Evolutionary conservation across 331 rosid species (phyloP).

Genomic region (Quercus phellos): DNA sequence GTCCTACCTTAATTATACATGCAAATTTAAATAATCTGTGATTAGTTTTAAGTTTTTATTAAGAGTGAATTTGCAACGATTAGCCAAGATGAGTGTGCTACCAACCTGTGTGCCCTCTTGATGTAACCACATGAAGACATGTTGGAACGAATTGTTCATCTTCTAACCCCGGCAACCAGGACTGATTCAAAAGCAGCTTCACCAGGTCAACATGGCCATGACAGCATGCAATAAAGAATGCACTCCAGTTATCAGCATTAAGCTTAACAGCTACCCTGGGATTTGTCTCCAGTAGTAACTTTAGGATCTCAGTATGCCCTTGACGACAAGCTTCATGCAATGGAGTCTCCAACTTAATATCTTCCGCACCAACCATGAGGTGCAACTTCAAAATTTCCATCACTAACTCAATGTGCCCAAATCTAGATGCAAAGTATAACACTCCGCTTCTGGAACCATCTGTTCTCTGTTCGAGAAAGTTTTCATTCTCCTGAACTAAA

Average conservation of each 20-base stretch:
- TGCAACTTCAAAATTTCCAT: slow-evolving; percentile 32
- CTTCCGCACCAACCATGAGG: slow-evolving; percentile 54
- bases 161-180: slow-evolving; percentile 25
- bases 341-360: slow-evolving; percentile 47
- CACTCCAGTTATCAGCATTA: slow-evolving; percentile 28
- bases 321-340: slow-evolving; percentile 54
- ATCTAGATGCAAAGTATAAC: slow-evolving; percentile 52
- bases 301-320: slow-evolving; percentile 36
- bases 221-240: slow-evolving; percentile 51
- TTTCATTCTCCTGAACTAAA: slow-evolving; percentile 34
- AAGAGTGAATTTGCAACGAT: not conserved
- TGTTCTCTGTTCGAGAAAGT: slow-evolving; percentile 32
- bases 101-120: slow-evolving; percentile 58
- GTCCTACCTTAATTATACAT: too few relatives aligned
- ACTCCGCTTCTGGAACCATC: slow-evolving; percentile 30
- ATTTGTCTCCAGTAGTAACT: slow-evolving; percentile 37
- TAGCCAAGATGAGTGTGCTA: not conserved
- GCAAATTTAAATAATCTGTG: too few relatives aligned
- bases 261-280: slow-evolving; percentile 32
- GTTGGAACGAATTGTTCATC: slow-evolving; percentile 35
- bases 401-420: slow-evolving; percentile 37
- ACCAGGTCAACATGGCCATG: slow-evolving; percentile 52
- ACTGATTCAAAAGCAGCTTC: slow-evolving; percentile 30
- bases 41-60: too few relatives aligned
- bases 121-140: slow-evolving; percentile 54